Base-by-base conservation (phyloP, 2,329 filamentous ascomycete species). In the Lachnellula subtilissima region DNA sequence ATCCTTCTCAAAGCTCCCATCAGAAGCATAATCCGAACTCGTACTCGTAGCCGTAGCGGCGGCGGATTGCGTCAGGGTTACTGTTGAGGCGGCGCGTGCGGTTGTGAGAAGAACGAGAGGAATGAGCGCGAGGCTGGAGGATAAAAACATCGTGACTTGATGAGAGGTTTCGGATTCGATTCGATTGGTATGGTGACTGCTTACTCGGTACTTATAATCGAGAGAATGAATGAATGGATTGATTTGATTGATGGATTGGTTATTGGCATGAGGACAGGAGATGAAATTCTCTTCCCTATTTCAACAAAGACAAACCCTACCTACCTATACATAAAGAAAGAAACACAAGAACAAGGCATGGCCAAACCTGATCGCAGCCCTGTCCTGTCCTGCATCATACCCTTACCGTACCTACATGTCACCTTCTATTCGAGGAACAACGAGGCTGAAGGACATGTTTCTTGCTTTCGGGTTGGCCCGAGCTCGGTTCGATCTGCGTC, bases 1-100 rank as follows among this genome's bases (percentile, higher is more conserved):
- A n/a, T 82, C 78, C 14, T 70, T 65, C 53, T 73, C 61, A 69
- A 82, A 81, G 65, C 60, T 1, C 62, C 62, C 40, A 5, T 69
- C 65, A n/a, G 71, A 66, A 1, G 74, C 76, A 59, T 79, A 81
- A n/a, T 72, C 72, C 0, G 71, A 36, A 25, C 53, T 55, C 22
- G 64, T 63, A 1, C 60, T 43, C 2, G 42, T 53, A 14, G 56
- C 12, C 19, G 42, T 5, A 4, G 55, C 25, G 22, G 59, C 28
- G 4, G 55, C 22, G 12, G 56, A 52, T 39, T 40, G 50, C 8
- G 59, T 59, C 1, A 79, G 88, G 17, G 82, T 88, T 12, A 40
- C 45, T 45, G 54, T 48, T 35, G 49, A 22, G n/a, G 35, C 48
- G 14, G 54, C 19, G 28, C 19, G 37, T 17, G 17, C n/a, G 9